phyloP scores from a whole-genome alignment of 495 filamentous ascomycete genomes.

The Neurospora sp. region DNA sequence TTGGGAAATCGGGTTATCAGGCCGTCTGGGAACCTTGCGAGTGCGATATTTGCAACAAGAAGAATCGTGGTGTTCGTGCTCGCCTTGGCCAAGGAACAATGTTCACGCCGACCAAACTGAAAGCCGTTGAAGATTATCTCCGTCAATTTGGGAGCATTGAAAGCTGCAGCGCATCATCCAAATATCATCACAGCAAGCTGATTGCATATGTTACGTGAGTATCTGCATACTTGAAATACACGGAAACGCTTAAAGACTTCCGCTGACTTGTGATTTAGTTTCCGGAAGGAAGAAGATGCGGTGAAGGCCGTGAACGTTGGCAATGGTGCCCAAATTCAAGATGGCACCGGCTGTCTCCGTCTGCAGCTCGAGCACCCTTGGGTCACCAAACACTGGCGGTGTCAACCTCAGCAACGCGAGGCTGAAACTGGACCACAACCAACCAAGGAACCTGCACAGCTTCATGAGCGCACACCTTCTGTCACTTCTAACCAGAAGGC shows the following conservation, averaged over 20 bases:
- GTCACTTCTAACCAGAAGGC: background rate
- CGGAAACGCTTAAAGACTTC: background rate
- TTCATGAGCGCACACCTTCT: background rate
- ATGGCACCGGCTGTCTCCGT: background rate
- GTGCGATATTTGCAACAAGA: background rate
- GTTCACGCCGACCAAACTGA: background rate
- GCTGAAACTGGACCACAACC: background rate
- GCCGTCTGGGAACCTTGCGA: background rate
- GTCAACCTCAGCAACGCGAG: background rate
- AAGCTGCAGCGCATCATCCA: background rate
- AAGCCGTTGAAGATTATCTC: background rate
- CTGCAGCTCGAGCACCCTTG: background rate
- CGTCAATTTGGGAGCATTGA: background rate
- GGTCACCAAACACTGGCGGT: background rate
- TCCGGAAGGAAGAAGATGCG: background rate
- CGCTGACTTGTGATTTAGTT: background rate
- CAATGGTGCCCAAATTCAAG: background rate
- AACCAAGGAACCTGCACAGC: background rate
- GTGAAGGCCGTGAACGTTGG: background rate
- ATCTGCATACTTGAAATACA: background rate
- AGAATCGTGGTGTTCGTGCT: background rate
- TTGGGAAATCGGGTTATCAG: background rate
- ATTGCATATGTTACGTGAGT: background rate
- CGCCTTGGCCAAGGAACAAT: background rate
- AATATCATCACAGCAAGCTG: background rate